Percentiles rank a stretch among this genome's conserved stretches.
Conservation (phyloP, 2,329 filamentous ascomycete genomes). For the Orbilia quercus region DNA sequence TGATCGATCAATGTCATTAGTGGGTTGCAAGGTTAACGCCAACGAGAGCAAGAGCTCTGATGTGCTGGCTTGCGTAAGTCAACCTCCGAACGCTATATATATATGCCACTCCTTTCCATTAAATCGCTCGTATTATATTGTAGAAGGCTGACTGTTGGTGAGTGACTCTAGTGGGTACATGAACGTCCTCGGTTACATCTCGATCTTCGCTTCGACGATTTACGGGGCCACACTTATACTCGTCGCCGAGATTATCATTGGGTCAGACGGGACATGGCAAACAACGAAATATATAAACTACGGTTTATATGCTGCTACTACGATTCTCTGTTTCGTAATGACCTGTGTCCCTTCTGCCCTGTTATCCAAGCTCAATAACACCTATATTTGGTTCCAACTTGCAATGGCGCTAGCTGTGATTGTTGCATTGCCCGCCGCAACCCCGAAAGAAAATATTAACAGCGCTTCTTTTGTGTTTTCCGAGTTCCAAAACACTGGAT, state of each 20-base stretch:
- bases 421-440: slow-evolving; percentile 60
- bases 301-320: slow-evolving; percentile 61
- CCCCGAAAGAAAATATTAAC: slow-evolving; percentile 60
- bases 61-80: slow-evolving; percentile 62
- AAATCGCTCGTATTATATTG: background rate
- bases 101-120: background rate
- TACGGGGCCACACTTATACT: slow-evolving; percentile 61
- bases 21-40: slow-evolving; percentile 62
- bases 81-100: background rate
- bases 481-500: slow-evolving; percentile 61
- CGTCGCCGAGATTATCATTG: slow-evolving; percentile 60
- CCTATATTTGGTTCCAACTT: slow-evolving; percentile 61
- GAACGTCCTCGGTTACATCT: slow-evolving; percentile 62
- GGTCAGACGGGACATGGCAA: slow-evolving; percentile 57
- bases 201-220: slow-evolving; percentile 62
- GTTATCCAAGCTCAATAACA: slow-evolving; percentile 60
- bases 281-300: slow-evolving; percentile 61
- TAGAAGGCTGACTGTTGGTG: background rate
- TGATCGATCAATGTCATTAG: no score
- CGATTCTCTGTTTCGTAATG: slow-evolving; percentile 60
- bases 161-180: slow-evolving; percentile 60
- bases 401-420: slow-evolving; percentile 61
- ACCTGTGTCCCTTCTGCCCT: slow-evolving; percentile 60
- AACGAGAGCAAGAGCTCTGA: slow-evolving; percentile 60
- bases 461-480: slow-evolving; percentile 60